A percentile compares a stretch with the other conserved stretches of the same genome.
Conservation (phyloP, 495 filamentous ascomycete genomes). For the Lasiosphaeria miniovina region DNA sequence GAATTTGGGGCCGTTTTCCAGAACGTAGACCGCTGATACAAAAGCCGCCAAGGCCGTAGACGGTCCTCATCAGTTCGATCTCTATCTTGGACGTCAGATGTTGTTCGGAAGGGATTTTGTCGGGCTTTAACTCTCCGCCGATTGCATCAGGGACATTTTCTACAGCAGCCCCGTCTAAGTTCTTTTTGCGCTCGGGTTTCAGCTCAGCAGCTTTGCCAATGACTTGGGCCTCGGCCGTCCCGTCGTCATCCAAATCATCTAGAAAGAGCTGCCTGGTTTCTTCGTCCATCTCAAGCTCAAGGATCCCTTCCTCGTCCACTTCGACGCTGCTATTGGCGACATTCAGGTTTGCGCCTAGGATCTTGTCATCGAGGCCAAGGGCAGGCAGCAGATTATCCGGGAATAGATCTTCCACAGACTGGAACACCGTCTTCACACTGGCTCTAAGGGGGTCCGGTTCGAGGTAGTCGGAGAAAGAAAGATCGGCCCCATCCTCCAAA, state of each 20-base stretch:
- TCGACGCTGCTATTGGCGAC: slow-evolving; percentile 32
- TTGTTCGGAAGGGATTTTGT: neutral
- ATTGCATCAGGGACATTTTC: neutral
- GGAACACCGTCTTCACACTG: slow-evolving; percentile 67
- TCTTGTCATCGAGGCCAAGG: slow-evolving; percentile 36
- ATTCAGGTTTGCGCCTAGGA: slow-evolving; percentile 22
- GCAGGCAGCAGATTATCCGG: slow-evolving; percentile 58
- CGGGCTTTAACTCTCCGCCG: neutral
- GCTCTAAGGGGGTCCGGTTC: slow-evolving; percentile 48
- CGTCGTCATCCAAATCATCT: slow-evolving; percentile 56
- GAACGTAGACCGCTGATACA: slow-evolving; percentile 22
- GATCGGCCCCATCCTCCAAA: slow-evolving; percentile 42
- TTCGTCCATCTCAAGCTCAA: slow-evolving; percentile 36
- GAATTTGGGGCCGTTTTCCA: slow-evolving; percentile 20
- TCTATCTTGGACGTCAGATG: neutral
- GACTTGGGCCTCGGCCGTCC: slow-evolving; percentile 18
- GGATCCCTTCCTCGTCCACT: slow-evolving; percentile 46
- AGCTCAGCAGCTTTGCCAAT: neutral
- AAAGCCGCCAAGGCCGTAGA: slow-evolving; percentile 14
- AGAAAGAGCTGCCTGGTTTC: slow-evolving; percentile 42
- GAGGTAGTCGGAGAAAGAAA: slow-evolving; percentile 65
- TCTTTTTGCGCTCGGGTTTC: neutral
- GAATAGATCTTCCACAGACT: slow-evolving; percentile 85
- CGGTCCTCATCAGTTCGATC: slow-evolving; percentile 3
- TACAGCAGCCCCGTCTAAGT: too few species aligned